Evolutionary conservation across 441 rosid genomes (phyloP).

Genomic region (Cnidoscolus chayamansa): DNA sequence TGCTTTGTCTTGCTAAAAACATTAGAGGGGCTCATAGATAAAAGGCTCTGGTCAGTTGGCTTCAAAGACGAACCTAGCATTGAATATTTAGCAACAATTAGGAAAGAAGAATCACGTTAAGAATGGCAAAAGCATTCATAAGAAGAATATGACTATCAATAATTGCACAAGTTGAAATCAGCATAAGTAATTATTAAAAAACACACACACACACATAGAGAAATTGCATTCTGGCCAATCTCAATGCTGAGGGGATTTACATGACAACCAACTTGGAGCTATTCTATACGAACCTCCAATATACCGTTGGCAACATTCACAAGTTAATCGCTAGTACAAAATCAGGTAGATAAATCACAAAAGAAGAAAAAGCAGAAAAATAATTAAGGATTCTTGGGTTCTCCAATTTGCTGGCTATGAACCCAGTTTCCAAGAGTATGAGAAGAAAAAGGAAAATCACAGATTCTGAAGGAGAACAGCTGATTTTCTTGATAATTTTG

Average conservation of each 20-base stretch:
- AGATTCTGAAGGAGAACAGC: neutral
- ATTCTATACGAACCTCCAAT: too few species aligned
- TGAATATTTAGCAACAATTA: slow-evolving; percentile 2
- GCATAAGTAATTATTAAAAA: too few species aligned
- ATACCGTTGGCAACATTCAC: too few species aligned
- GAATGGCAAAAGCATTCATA: neutral
- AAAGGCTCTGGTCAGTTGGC: slow-evolving; percentile 20
- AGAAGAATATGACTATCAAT: neutral
- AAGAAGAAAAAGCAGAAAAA: neutral
- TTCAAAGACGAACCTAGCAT: slow-evolving; percentile 30
- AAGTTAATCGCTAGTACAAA: too few species aligned
- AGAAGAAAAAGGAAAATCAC: neutral
- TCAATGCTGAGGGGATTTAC: too few species aligned
- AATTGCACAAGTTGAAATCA: too few species aligned
- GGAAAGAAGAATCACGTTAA: neutral
- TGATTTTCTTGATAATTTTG: neutral
- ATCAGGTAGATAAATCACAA: neutral
- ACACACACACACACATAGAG: too few species aligned
- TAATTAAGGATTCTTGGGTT: neutral
- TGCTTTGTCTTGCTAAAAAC: slow-evolving; percentile 12
- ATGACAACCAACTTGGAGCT: too few species aligned
- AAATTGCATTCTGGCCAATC: too few species aligned
- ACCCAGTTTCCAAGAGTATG: neutral
- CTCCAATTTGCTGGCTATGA: neutral
- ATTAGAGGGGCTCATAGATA: slow-evolving; percentile 7